phyloP scores from a whole-genome alignment of 1,284 basidiomycete species.

The Phylloboletellus chloephorus region DNA sequence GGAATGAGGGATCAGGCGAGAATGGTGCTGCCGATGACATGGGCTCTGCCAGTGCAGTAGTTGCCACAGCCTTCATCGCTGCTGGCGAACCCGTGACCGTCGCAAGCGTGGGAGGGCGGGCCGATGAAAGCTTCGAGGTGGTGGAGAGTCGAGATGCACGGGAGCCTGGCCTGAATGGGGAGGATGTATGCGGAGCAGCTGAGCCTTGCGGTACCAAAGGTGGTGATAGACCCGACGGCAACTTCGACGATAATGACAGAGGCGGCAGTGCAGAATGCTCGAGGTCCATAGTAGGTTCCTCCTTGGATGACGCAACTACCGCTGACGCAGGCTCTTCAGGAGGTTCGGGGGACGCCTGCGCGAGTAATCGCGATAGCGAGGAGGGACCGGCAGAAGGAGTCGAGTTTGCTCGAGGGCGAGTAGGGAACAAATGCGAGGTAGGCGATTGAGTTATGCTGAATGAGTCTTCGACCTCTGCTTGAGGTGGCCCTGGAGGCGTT shows the following conservation, averaged over 20 bases:
- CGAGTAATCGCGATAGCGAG: constrained; percentile 67
- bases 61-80: constrained; percentile 55
- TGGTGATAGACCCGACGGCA: constrained; percentile 16
- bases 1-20: constrained; percentile 37
- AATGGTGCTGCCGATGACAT: constrained; percentile 39
- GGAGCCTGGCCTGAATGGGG: constrained; percentile 61
- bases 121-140: constrained; percentile 58
- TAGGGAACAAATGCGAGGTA: constrained; percentile 58
- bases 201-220: constrained; percentile 29
- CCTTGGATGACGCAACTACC: constrained; percentile 24
- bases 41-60: constrained; percentile 61
- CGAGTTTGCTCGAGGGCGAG: constrained; percentile 59
- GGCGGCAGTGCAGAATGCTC: constrained; percentile 32
- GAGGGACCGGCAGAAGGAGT: constrained; percentile 65
- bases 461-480: constrained; percentile 62
- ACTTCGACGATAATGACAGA: constrained; percentile 34
- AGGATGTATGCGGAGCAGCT: constrained; percentile 35
- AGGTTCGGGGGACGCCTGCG: constrained; percentile 54
- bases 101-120: constrained; percentile 52
- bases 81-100: constrained; percentile 37
- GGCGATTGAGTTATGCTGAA: constrained; percentile 57
- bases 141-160: constrained; percentile 61
- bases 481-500: constrained; percentile 49
- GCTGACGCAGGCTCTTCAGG: constrained; percentile 27
- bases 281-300: constrained; percentile 5